Percentiles rank a stretch among this genome's conserved stretches.
These are phyloP conservation scores for Chaetoceros muelleri DNA, from an alignment of 108 stramenopile genomes.

Conservation along the genomic window DNA sequence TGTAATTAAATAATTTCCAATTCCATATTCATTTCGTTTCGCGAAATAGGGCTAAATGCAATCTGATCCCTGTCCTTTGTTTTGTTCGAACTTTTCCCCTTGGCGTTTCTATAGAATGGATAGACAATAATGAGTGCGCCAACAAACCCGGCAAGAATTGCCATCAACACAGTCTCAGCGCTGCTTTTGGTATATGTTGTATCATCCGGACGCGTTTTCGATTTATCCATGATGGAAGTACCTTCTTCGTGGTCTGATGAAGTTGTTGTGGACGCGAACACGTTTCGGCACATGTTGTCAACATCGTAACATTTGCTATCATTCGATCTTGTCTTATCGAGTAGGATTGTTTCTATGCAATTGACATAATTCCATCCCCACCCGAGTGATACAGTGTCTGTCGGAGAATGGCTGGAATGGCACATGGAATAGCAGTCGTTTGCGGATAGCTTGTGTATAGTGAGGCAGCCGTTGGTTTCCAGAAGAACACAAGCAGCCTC, in stretches of 20 bases:
- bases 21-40: neutral
- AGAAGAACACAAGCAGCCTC: constrained; percentile 38
- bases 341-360: constrained; percentile 41
- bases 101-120: neutral
- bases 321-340: constrained; percentile 1
- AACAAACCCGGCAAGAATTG: neutral
- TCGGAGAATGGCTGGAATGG: constrained; percentile 6
- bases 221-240: too few species aligned
- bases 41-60: neutral
- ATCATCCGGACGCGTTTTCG: too few species aligned
- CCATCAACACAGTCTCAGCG: neutral
- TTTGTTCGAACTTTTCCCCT: neutral
- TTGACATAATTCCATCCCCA: constrained; percentile 56
- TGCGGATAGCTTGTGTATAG: constrained; percentile 1
- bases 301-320: neutral
- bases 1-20: too few species aligned
- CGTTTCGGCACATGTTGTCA: neutral
- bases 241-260: too few species aligned
- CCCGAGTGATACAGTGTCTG: neutral
- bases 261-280: neutral
- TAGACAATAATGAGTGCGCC: neutral
- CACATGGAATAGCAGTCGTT: constrained; percentile 25
- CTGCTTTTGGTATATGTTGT: too few species aligned
- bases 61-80: neutral
- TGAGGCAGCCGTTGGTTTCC: constrained; percentile 22